A percentile compares a stretch with the other conserved stretches of the same genome.
These are phyloP conservation scores for Aspergillus sp. DNA, from an alignment of 2,329 filamentous ascomycete genomes.

Conservation along the genomic window DNA sequence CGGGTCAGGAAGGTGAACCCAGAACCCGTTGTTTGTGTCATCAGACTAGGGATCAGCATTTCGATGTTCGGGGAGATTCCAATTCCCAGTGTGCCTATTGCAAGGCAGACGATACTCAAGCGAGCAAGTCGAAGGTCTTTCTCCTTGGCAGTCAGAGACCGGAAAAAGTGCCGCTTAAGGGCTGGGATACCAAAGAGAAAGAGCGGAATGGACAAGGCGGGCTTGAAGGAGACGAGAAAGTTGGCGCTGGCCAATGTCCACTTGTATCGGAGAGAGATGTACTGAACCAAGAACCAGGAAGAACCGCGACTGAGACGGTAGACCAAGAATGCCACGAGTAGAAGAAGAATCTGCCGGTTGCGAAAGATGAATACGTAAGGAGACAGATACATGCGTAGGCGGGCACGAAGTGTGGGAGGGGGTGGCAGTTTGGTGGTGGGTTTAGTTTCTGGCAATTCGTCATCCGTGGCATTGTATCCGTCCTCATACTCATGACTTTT, in stretches of 20 bases:
- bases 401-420: constrained; percentile 7
- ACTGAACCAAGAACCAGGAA: constrained; percentile 45
- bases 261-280: constrained; percentile 47
- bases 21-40: constrained; percentile 46
- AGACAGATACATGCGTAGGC: constrained; percentile 22
- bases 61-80: constrained; percentile 41
- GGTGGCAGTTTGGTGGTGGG: no score
- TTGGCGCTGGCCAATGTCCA: constrained; percentile 44
- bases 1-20: constrained; percentile 45
- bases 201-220: constrained; percentile 43
- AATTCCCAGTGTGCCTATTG: constrained; percentile 42
- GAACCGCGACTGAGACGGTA: constrained; percentile 46
- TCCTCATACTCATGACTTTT: no score
- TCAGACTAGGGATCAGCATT: constrained; percentile 40
- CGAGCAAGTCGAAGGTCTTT: constrained; percentile 46
- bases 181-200: constrained; percentile 44
- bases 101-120: constrained; percentile 40
- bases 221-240: constrained; percentile 42
- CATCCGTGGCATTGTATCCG: no score
- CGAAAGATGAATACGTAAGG: constrained; percentile 39
- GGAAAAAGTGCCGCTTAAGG: constrained; percentile 34
- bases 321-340: constrained; percentile 44
- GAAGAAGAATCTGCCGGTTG: constrained; percentile 36
- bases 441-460: no score
- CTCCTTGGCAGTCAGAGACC: constrained; percentile 30